Evolutionary conservation across 495 filamentous ascomycete genomes (phyloP), one percentile per base, ranked within the genome.

Genomic region (Oleoguttula mirabilis): DNA sequence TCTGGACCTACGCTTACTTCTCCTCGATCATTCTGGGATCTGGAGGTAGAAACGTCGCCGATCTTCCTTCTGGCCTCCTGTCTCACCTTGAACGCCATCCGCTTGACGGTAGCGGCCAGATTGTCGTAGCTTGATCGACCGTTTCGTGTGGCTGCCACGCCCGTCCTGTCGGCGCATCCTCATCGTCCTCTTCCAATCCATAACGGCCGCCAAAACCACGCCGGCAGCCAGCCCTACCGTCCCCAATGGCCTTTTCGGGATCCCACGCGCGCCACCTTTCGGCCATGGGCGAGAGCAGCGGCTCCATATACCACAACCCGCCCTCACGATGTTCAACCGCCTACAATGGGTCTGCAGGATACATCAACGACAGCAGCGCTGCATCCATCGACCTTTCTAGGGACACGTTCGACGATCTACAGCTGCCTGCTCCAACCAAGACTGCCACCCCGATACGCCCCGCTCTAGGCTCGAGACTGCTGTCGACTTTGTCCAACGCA

Each of bases 401-500:
- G 1, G 25, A 33, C 19, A 19, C n/a, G 3, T 25, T 15, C 20
- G 34, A 50, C 4, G 37, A 32, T 17, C 11, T 22, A 3, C 34
- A 34, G 16, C 22, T 36, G 2, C 21, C 41, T 14, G 19, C 34
- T 15, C 28, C 47, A 3, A 4, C 41, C 1, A 44, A 37, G 21
- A 22, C 38, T 10, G 28, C 39, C n/a, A 28, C 42, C 1, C 30
- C 44, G 10, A 27, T 34, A 1, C 10, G 49, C 27, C 49, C 32
- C 3, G 38, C 43, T 10, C 32, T 52, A 3, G 34, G 43, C 3
- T 12, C 32, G 6, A 5, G 49, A 21, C 31, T 47, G 7, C 34
- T 52, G 3, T 53, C 50, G 8, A 36, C 38, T 11, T 16, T 43
- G 11, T 48, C 50, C 19, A 48, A 38, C 21, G 45, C 49, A 2